A percentile compares a stretch with the other conserved stretches of the same genome.
phyloP scores from a whole-genome alignment of 345 rosid genomes.

The Hibiscus mutabilis region DNA sequence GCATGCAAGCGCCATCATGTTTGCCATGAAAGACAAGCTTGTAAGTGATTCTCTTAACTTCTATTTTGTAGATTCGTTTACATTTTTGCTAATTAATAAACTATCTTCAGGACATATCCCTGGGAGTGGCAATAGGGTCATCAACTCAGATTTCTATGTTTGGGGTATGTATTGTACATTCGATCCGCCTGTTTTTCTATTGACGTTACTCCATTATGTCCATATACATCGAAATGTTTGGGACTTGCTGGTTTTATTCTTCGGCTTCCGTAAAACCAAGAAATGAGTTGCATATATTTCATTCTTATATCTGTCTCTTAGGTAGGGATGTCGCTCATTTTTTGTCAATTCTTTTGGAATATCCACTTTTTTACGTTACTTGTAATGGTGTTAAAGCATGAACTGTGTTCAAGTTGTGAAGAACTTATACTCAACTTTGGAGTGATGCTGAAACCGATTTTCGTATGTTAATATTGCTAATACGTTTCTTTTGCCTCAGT shows the following conservation, averaged over 20 bases:
- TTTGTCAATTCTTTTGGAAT: background rate
- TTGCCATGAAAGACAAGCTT: constrained; percentile 95
- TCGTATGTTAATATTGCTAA: background rate
- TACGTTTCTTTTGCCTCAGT: background rate
- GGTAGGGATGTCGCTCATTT: background rate
- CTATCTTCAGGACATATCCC: constrained; percentile 66
- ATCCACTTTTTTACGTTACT: no score
- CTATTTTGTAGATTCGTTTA: background rate
- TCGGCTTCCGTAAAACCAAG: background rate
- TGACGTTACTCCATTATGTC: background rate
- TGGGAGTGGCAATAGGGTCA: constrained; percentile 98
- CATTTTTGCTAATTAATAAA: constrained; percentile 4
- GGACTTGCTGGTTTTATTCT: background rate
- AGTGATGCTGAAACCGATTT: background rate
- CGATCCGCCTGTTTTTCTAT: background rate
- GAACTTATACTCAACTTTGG: background rate
- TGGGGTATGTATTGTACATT: constrained; percentile 46
- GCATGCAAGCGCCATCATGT: constrained; percentile 96
- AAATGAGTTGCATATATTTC: background rate
- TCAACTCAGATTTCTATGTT: constrained; percentile 96
- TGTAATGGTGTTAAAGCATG: background rate
- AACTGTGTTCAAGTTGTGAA: background rate
- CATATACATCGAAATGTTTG: background rate
- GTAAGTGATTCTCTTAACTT: constrained; percentile 29
- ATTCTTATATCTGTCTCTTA: background rate